Evolutionary conservation across 2,329 filamentous ascomycete genomes (phyloP).

Genomic region (Colletotrichum abscissum): DNA sequence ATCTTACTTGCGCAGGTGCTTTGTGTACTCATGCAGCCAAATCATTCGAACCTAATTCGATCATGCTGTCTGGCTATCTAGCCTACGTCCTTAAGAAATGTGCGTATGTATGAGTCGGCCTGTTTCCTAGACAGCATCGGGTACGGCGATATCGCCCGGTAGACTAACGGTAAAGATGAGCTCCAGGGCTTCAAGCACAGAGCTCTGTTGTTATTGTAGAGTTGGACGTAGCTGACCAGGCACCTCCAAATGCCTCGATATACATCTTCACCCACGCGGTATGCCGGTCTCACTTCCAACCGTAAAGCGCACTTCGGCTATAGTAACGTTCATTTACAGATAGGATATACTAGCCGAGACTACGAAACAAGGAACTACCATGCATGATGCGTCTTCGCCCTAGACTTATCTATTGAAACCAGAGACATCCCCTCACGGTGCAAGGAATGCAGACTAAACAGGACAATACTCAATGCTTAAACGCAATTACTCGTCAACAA

Average conservation of each 20-base stretch:
- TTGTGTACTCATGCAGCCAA: neutral
- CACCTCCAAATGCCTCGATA: neutral
- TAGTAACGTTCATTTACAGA: conserved; percentile 32
- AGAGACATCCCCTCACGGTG: conserved; percentile 17
- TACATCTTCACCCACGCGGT: neutral
- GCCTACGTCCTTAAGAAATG: neutral
- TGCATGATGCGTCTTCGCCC: conserved; percentile 28
- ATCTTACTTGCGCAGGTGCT: neutral
- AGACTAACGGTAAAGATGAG: neutral
- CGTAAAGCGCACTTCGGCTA: neutral
- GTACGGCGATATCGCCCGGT: neutral
- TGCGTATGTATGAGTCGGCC: neutral
- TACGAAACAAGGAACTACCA: conserved; percentile 29
- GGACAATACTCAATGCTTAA: conserved; percentile 2
- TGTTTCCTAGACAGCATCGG: neutral
- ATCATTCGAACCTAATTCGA: neutral
- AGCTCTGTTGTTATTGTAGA: neutral
- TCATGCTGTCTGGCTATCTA: neutral
- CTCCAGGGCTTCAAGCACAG: neutral
- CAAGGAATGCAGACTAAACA: conserved; percentile 26
- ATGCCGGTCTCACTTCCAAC: neutral
- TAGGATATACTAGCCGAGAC: conserved; percentile 34
- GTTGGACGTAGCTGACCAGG: neutral
- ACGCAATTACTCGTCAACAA: conserved; percentile 84
- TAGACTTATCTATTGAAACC: conserved; percentile 29